A percentile compares a stretch with the other conserved stretches of the same genome.
Conservation (phyloP, 345 rosid species). For the Viola odorata region DNA sequence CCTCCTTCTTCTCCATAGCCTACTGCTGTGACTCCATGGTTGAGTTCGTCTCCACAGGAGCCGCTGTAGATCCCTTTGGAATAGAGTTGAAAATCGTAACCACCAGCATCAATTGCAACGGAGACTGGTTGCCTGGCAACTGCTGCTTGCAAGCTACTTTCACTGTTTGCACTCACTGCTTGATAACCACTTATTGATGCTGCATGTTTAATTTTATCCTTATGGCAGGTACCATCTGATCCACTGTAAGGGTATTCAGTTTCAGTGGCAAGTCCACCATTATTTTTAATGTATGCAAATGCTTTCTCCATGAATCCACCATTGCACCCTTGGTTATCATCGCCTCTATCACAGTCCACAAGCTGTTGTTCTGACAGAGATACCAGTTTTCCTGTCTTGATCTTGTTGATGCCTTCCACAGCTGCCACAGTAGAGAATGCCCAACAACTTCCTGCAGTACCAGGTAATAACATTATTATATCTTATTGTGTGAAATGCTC, state of each 20-base stretch:
- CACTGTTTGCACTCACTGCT: conserved; percentile 37
- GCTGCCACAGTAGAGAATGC: conserved; percentile 92
- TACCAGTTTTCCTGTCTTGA: conserved; percentile 53
- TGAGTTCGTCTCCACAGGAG: conserved; percentile 49
- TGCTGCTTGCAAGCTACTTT: conserved; percentile 51
- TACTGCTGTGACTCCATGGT: conserved; percentile 75
- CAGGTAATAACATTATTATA: not conserved
- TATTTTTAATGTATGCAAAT: conserved; percentile 39
- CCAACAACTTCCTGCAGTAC: conserved; percentile 78
- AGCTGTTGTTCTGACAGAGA: conserved; percentile 85
- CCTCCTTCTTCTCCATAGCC: conserved; percentile 58
- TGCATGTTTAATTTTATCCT: conserved; percentile 24
- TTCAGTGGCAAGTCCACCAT: conserved; percentile 59
- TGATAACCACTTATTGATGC: conserved; percentile 46
- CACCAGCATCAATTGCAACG: conserved; percentile 69
- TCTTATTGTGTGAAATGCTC: not conserved
- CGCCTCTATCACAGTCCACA: conserved; percentile 56
- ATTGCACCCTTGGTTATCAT: conserved; percentile 50
- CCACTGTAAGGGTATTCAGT: conserved; percentile 58
- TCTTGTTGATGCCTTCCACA: conserved; percentile 67
- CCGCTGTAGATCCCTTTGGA: conserved; percentile 54
- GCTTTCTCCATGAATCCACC: conserved; percentile 82
- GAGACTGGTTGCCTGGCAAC: conserved; percentile 73
- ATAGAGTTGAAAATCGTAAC: conserved; percentile 62
- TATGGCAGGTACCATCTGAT: conserved; percentile 36